Conservation (phyloP, 2,329 filamentous ascomycete species). For the Botryotinia convoluta region DNA sequence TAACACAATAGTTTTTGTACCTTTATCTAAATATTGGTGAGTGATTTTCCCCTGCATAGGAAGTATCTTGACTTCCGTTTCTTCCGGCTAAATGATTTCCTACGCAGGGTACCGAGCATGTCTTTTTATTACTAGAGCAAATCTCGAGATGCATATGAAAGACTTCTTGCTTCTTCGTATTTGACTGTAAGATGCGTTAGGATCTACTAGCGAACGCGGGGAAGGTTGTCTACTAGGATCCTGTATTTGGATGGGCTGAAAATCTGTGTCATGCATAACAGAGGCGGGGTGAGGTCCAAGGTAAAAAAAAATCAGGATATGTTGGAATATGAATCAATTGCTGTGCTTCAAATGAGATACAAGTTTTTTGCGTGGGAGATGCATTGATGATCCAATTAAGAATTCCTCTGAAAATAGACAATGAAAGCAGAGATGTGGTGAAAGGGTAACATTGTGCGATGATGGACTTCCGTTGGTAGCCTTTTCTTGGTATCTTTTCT, state of each 20-base stretch:
- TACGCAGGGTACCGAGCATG: background rate
- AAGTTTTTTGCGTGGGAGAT: background rate
- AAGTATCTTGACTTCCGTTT: background rate
- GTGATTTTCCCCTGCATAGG: constrained; percentile 4
- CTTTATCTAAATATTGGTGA: background rate
- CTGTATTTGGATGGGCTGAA: constrained; percentile 9
- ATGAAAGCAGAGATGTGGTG: background rate
- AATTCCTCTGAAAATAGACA: background rate
- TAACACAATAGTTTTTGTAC: background rate
- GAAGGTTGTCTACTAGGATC: constrained; percentile 9
- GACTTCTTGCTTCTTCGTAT: constrained; percentile 2
- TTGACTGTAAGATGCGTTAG: background rate
- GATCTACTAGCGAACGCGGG: constrained; percentile 15
- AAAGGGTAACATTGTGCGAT: background rate
- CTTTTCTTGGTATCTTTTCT: background rate
- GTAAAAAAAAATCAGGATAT: constrained; percentile 5
- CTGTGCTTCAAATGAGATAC: background rate
- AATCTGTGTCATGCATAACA: constrained; percentile 10
- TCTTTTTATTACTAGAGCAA: background rate
- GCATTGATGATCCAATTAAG: constrained; percentile 8
- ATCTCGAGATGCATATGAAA: background rate
- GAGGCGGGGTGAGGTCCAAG: constrained; percentile 8
- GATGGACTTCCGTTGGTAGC: background rate
- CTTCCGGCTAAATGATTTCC: background rate
- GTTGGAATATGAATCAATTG: constrained; percentile 12